Evolutionary conservation across 768 basidiomycete species (phyloP).

Genomic region (Lentinula lateritia): DNA sequence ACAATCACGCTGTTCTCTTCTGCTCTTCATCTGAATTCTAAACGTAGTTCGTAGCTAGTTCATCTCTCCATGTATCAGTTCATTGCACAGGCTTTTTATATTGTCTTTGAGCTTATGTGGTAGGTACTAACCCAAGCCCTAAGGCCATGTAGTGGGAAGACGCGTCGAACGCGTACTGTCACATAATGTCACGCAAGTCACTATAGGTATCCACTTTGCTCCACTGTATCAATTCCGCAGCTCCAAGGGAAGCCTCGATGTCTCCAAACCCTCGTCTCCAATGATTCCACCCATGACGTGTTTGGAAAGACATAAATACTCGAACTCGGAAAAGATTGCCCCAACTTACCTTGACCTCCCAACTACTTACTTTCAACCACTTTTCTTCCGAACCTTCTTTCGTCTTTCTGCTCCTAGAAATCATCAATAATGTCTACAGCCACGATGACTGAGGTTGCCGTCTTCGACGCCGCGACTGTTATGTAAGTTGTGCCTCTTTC

Average conservation of each 20-base stretch:
- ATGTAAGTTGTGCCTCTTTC: not conserved
- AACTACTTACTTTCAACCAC: not conserved
- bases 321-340: not conserved
- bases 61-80: too few relatives aligned
- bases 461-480: not conserved
- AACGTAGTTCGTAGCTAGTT: too few relatives aligned
- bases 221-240: not conserved
- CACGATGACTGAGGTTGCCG: conserved; percentile 9
- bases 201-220: not conserved
- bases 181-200: not conserved
- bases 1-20: too few relatives aligned
- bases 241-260: not conserved
- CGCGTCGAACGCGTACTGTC: not conserved
- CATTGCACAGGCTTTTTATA: too few relatives aligned
- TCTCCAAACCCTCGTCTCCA: conserved; percentile 4
- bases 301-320: not conserved
- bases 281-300: conserved; percentile 2
- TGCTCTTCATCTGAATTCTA: too few relatives aligned
- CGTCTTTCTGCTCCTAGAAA: conserved; percentile 7
- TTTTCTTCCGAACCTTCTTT: not conserved
- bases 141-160: not conserved
- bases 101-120: too few relatives aligned
- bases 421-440: conserved; percentile 6
- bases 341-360: not conserved
- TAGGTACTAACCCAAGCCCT: too few relatives aligned